Percentiles rank a stretch among this genome's conserved stretches.
Evolutionary conservation across 2,329 filamentous ascomycete species (phyloP).

Genomic region (Cucurbitaria berberidis): DNA sequence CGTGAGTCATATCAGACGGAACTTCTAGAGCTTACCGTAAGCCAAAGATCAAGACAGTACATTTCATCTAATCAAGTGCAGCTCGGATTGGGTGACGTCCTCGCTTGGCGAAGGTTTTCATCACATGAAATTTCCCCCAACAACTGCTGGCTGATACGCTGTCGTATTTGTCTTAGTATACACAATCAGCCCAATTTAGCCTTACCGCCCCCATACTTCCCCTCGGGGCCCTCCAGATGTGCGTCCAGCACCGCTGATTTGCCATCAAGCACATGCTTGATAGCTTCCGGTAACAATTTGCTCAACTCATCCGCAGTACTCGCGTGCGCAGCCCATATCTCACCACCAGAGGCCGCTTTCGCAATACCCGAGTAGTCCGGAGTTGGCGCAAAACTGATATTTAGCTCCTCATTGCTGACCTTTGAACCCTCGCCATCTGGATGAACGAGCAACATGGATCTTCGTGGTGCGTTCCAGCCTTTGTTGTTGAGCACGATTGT

Average conservation of each 20-base stretch:
- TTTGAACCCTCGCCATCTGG: conserved; percentile 67
- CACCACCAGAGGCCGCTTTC: conserved; percentile 67
- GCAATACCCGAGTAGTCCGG: conserved; percentile 73
- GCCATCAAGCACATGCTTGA: conserved; percentile 63
- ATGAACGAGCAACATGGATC: conserved; percentile 68
- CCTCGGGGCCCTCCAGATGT: conserved; percentile 62
- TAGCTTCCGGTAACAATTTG: conserved; percentile 61
- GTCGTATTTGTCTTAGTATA: too few species aligned
- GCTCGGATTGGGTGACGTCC: too few species aligned
- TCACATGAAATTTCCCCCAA: too few species aligned
- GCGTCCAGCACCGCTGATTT: conserved; percentile 68
- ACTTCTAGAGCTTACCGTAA: too few species aligned
- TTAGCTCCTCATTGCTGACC: conserved; percentile 67
- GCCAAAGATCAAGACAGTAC: too few species aligned
- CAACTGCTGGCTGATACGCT: too few species aligned
- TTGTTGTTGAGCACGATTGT: conserved; percentile 74
- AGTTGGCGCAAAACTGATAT: conserved; percentile 69
- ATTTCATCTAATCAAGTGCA: too few species aligned
- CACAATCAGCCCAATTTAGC: conserved; percentile 10
- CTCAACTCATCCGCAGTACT: conserved; percentile 63
- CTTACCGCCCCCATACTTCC: conserved; percentile 57
- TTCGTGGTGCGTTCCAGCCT: conserved; percentile 71
- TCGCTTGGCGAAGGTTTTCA: too few species aligned
- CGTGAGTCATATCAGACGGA: too few species aligned
- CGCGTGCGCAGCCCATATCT: conserved; percentile 66